A percentile compares a stretch with the other conserved stretches of the same genome.
Conservation (phyloP, 257 asterid species). For the Anisodus tanguticus region DNA sequence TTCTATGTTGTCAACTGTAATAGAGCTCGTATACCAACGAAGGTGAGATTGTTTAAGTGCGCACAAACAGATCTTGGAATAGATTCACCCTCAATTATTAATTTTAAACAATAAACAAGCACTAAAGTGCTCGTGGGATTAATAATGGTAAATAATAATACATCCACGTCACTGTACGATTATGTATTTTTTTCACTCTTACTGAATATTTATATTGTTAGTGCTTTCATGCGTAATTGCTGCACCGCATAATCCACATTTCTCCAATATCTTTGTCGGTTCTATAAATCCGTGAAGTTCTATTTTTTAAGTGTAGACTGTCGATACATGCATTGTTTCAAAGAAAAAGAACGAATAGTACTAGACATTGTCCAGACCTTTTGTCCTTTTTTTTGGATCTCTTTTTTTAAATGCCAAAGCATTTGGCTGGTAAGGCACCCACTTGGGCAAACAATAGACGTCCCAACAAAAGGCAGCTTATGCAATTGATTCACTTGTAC, state of each 20-base stretch:
- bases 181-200: neutral
- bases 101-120: constrained; percentile 13
- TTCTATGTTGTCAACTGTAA: neutral
- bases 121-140: neutral
- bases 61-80: constrained; percentile 19
- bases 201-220: neutral
- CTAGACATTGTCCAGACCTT: neutral
- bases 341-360: constrained; percentile 6
- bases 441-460: neutral
- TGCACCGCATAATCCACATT: neutral
- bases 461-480: constrained; percentile 1
- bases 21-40: neutral
- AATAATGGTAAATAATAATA: too few relatives aligned
- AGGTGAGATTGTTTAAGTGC: constrained; percentile 23
- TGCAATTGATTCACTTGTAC: constrained; percentile 23
- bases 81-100: neutral
- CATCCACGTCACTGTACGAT: neutral
- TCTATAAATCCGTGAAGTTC: neutral
- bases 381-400: neutral
- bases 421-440: constrained; percentile 3
- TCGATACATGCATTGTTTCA: neutral
- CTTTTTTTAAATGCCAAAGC: neutral
- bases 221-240: constrained; percentile 18
- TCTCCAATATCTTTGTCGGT: constrained; percentile 25
- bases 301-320: neutral